Conservation (phyloP, 305 asterid genomes). For the Fraxinus baroniana region DNA sequence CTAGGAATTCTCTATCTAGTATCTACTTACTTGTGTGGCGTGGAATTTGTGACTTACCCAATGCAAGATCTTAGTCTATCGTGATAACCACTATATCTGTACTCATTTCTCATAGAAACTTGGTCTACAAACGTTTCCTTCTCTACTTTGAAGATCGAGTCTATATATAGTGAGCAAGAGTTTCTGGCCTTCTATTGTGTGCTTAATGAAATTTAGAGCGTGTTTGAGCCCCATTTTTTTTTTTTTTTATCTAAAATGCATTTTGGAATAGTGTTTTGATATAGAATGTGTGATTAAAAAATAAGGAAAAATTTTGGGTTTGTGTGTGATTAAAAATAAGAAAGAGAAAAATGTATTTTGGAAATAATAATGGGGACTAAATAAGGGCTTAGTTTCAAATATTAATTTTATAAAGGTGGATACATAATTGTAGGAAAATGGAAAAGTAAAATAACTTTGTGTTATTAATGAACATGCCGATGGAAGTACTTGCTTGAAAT, state of each 20-base stretch:
- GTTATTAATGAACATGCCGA: neutral
- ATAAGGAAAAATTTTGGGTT: too few relatives aligned
- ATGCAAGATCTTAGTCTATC: neutral
- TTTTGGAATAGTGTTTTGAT: too few relatives aligned
- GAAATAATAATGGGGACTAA: too few relatives aligned
- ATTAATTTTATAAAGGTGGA: neutral
- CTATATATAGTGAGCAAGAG: neutral
- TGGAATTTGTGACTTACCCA: neutral
- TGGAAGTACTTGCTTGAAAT: neutral
- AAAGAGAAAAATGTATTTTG: too few relatives aligned
- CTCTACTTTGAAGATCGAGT: neutral
- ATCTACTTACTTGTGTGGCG: neutral
- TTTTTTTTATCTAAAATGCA: too few relatives aligned
- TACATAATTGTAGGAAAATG: neutral
- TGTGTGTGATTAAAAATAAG: too few relatives aligned
- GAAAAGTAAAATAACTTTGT: neutral
- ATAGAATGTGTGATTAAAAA: too few relatives aligned
- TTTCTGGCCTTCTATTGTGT: neutral
- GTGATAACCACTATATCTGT: neutral
- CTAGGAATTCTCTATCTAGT: neutral
- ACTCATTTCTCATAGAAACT: neutral
- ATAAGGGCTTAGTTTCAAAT: neutral
- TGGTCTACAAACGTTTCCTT: neutral
- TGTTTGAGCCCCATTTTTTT: too few relatives aligned
- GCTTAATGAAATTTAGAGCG: neutral